Percentiles rank a stretch among this genome's conserved stretches.
Evolutionary conservation across 148 eudicot species (phyloP).

Genomic region (Amaranthus cruentus): DNA sequence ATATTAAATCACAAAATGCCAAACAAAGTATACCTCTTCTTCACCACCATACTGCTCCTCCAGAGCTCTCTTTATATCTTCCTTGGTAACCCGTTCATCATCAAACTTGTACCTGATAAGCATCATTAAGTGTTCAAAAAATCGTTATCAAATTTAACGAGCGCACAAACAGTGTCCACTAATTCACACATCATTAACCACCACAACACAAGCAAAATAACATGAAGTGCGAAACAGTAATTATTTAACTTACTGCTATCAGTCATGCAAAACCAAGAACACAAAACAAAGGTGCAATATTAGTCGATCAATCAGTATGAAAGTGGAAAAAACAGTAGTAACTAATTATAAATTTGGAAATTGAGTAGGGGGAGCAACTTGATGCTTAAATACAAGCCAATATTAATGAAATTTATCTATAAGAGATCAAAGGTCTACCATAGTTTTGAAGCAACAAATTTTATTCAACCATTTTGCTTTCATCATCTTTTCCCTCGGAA

Average conservation of each 20-base stretch:
- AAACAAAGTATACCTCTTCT: slow-evolving; percentile 63
- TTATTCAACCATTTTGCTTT: too few species aligned
- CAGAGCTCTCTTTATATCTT: slow-evolving; percentile 80
- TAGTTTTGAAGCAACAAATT: too few species aligned
- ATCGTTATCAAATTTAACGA: neutral
- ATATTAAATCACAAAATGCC: neutral
- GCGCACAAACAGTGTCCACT: neutral
- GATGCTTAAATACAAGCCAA: too few species aligned
- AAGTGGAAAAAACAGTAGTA: neutral
- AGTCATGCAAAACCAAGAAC: neutral
- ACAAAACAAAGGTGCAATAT: neutral
- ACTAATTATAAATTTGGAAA: too few species aligned
- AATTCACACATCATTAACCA: slow-evolving; percentile 6
- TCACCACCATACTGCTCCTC: slow-evolving; percentile 99
- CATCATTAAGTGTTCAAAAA: neutral
- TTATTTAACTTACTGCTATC: neutral
- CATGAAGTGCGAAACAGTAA: neutral
- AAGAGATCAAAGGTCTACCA: too few species aligned
- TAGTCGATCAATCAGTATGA: neutral
- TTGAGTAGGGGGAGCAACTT: too few species aligned
- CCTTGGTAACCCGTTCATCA: slow-evolving; percentile 96
- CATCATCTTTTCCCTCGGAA: too few species aligned
- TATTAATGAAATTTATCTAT: too few species aligned
- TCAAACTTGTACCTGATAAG: slow-evolving; percentile 82
- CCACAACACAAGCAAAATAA: neutral